Evolutionary conservation across 257 asterid species (phyloP), one percentile per base, ranked within the genome.

Genomic region (Nyctanthes arbortristis): DNA sequence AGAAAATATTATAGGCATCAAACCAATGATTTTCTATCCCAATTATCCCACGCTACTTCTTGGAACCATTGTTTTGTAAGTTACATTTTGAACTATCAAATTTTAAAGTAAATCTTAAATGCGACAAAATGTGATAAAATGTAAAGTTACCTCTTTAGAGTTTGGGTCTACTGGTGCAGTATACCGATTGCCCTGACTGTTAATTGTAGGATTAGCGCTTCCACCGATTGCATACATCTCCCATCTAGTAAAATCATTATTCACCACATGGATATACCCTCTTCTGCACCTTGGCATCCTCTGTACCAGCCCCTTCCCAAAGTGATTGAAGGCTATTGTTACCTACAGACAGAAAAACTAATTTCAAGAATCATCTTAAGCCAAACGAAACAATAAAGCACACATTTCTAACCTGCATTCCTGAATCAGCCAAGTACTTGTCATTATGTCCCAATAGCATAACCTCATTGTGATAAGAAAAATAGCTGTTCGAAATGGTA

Each of bases 391-490:
- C 10, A n/a, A n/a, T n/a, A n/a, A n/a, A n/a, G n/a, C n/a, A 5
- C 11, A 18, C 18, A 7, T 16, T 31, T 11, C 72, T 61, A 64
- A 92, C 98, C 98, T 92, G 98, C 98, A 92, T 92, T 68, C 97
- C 96, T 0, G 90, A 66, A 69, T 92, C 97, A 0, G 96, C 93
- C 63, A 65, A 34, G 81, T 76, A 90, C 5, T 39, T 73, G 65
- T 92, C 98, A 4, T 88, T 78, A 20, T 92, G 98, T 18, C 98
- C 98, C 20, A 92, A 74, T 3, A 92, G 77, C 97, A 92, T 92
- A 63, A 92, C 98, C 81, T 92, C 93, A 39, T 92, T 68, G 49
- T 92, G 98, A 57, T 87, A 85, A 18, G 96, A 78, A 24, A 92
- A 88, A 74, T 76, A 88, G 80, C 57, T 90, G 69, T 92, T 92